A percentile compares a stretch with the other conserved stretches of the same genome.
Evolutionary conservation across 805 yeast species (phyloP).

Genomic region (Ogataea naganishii): DNA sequence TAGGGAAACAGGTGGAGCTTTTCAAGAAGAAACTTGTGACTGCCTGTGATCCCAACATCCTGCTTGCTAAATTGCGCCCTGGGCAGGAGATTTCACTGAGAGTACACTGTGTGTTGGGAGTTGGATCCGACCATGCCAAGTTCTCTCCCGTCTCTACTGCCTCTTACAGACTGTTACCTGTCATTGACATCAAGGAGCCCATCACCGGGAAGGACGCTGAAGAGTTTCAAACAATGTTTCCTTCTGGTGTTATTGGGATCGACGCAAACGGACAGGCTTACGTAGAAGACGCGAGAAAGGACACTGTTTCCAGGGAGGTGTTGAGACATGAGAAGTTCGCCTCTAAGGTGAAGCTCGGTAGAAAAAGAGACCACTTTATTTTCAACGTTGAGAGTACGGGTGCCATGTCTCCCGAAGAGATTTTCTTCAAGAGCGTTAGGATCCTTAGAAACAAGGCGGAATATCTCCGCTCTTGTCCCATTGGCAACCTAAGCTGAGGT

Average conservation of each 20-base stretch:
- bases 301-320: constrained; percentile 95
- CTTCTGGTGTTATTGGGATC: constrained; percentile 84
- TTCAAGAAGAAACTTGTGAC: constrained; percentile 62
- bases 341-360: constrained; percentile 84
- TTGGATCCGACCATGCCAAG: constrained; percentile 94
- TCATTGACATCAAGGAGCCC: constrained; percentile 65
- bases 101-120: constrained; percentile 85
- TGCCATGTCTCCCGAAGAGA: constrained; percentile 95
- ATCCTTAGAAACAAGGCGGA: constrained; percentile 80
- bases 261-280: constrained; percentile 59
- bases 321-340: constrained; percentile 87
- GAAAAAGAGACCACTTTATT: constrained; percentile 86
- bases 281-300: constrained; percentile 86
- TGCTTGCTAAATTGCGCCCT: constrained; percentile 88
- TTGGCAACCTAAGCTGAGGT: constrained; percentile 30
- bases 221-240: constrained; percentile 83
- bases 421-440: constrained; percentile 83
- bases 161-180: constrained; percentile 87
- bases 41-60: constrained; percentile 81
- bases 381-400: constrained; percentile 94
- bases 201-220: constrained; percentile 70
- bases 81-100: constrained; percentile 91
- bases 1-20: constrained; percentile 71
- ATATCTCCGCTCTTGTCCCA: constrained; percentile 70
- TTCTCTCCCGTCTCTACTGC: constrained; percentile 97